Percentiles rank a stretch among this genome's conserved stretches.
Conservation (phyloP, 371 early-diverging fungal genomes). For the Basidiobolus meristosporus region DNA sequence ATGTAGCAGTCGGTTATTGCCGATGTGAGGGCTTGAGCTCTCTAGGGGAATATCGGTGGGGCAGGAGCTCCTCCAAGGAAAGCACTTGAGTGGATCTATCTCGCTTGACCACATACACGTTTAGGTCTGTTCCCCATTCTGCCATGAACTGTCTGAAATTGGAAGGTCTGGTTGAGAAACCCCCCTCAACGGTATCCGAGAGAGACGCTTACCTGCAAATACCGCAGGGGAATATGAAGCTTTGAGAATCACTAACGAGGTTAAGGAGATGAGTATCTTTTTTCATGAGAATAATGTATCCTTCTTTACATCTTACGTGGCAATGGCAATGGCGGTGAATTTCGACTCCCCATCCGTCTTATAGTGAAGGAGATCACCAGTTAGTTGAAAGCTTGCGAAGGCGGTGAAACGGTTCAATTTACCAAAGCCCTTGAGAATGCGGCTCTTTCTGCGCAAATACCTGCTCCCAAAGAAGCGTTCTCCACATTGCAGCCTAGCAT, state of each 20-base stretch:
- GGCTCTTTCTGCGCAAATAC: constrained; percentile 73
- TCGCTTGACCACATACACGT: constrained; percentile 1
- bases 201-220: constrained; percentile 2
- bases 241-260: constrained; percentile 1
- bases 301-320: constrained; percentile 1
- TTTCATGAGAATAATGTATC: not conserved
- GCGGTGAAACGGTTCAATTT: constrained; percentile 5
- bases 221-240: constrained; percentile 3
- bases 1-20: no score
- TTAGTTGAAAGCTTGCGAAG: not conserved
- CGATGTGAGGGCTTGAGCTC: no score
- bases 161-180: not conserved
- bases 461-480: constrained; percentile 44
- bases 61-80: constrained; percentile 1
- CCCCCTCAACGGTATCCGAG: not conserved
- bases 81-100: not conserved
- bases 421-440: constrained; percentile 71
- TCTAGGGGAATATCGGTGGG: not conserved
- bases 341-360: constrained; percentile 3
- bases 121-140: constrained; percentile 2
- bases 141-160: constrained; percentile 4
- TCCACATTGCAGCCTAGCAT: constrained; percentile 71
- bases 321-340: constrained; percentile 4
- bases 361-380: not conserved
- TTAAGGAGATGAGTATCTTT: not conserved